Percentiles rank a stretch among this genome's conserved stretches.
These are phyloP conservation scores for Aspergillus fructus DNA, from an alignment of 2,329 filamentous ascomycete genomes.

Conservation along the genomic window DNA sequence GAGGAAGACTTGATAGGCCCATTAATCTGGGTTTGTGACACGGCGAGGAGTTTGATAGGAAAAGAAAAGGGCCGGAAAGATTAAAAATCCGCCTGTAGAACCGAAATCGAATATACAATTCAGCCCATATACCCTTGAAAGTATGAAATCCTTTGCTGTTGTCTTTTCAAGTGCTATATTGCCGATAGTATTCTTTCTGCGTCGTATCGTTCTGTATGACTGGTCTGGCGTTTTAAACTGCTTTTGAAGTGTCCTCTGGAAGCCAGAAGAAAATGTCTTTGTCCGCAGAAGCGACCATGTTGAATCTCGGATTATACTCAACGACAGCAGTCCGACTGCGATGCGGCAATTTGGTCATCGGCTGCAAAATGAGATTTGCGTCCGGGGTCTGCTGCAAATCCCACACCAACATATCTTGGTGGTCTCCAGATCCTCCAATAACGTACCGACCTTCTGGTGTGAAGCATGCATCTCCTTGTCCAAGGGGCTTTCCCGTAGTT, in stretches of 20 bases:
- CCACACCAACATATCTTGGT: conserved; percentile 80
- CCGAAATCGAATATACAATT: not conserved
- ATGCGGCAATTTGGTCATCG: conserved; percentile 40
- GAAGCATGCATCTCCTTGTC: conserved; percentile 79
- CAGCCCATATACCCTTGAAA: not conserved
- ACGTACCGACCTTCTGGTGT: conserved; percentile 87
- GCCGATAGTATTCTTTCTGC: not conserved
- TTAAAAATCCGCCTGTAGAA: conserved; percentile 14
- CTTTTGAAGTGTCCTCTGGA: conserved; percentile 57
- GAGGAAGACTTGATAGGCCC: conserved; percentile 57
- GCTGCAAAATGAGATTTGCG: conserved; percentile 54
- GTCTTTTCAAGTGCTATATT: not conserved
- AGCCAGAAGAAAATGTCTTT: conserved; percentile 79
- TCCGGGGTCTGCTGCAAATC: conserved; percentile 64
- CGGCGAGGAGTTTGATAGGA: conserved; percentile 65
- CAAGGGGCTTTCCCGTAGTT: conserved; percentile 53
- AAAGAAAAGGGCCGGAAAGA: conserved; percentile 56
- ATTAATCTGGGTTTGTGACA: conserved; percentile 64
- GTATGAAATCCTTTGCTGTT: not conserved
- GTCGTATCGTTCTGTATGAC: not conserved
- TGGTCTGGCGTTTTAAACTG: conserved; percentile 31
- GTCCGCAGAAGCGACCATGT: conserved; percentile 87
- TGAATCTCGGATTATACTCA: conserved; percentile 86
- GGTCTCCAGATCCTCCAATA: conserved; percentile 69
- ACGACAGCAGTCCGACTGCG: conserved; percentile 68